Conservation (phyloP, 2,329 filamentous ascomycete species). For the Cladosporium sp. region DNA sequence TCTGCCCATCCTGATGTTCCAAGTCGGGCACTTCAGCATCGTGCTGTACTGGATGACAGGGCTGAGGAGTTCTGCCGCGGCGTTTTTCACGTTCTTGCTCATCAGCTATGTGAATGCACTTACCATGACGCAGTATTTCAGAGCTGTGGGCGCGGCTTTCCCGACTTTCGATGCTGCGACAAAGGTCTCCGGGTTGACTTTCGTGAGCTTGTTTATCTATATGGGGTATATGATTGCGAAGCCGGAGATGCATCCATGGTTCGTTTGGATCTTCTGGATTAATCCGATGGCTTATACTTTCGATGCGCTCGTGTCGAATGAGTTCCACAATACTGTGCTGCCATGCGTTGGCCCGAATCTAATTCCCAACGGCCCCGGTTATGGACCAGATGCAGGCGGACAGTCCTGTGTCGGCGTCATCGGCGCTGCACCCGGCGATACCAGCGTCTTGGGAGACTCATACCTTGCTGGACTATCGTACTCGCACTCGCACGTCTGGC, state of each 20-base stretch:
- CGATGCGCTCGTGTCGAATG: slow-evolving; percentile 47
- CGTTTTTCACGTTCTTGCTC: slow-evolving; percentile 66
- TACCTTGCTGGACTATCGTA: slow-evolving; percentile 59
- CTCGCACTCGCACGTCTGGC: slow-evolving; percentile 39
- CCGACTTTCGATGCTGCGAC: slow-evolving; percentile 34
- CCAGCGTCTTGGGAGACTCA: slow-evolving; percentile 59
- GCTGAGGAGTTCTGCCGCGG: slow-evolving; percentile 50
- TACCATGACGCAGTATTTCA: slow-evolving; percentile 46
- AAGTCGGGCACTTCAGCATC: slow-evolving; percentile 59
- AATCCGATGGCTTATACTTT: slow-evolving; percentile 30
- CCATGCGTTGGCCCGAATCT: slow-evolving; percentile 53
- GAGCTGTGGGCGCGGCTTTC: slow-evolving; percentile 41
- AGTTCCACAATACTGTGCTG: slow-evolving; percentile 58
- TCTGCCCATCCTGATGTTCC: slow-evolving; percentile 57
- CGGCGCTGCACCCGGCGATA: slow-evolving; percentile 56
- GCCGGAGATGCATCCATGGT: slow-evolving; percentile 25
- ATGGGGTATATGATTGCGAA: slow-evolving; percentile 36
- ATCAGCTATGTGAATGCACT: slow-evolving; percentile 50
- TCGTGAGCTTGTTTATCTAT: slow-evolving; percentile 21
- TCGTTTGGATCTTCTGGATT: slow-evolving; percentile 6
- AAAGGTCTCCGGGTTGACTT: slow-evolving; percentile 32
- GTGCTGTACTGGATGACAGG: slow-evolving; percentile 66
- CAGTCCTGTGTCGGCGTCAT: slow-evolving; percentile 49
- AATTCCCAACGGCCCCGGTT: slow-evolving; percentile 39
- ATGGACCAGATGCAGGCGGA: slow-evolving; percentile 37